Base-by-base conservation (phyloP, 495 filamentous ascomycete species). In the Xylaria flabelliformis region DNA sequence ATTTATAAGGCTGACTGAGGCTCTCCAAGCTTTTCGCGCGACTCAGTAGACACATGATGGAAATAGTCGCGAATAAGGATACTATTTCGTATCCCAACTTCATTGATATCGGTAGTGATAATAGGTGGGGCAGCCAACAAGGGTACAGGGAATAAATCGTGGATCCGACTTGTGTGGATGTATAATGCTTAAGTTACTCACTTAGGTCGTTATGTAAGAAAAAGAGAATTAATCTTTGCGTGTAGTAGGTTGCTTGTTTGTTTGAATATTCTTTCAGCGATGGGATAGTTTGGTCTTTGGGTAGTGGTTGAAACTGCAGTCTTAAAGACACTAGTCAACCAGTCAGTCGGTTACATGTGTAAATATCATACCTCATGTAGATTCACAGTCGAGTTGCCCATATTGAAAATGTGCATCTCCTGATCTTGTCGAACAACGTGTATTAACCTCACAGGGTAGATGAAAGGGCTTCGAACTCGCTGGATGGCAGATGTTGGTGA, bases 51-150 rank as follows among this genome's bases (percentile, higher is more conserved):
- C 7, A 36, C 8, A 29, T 8, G 21, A n/a, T 44, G 61, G 39
- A 21, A 64, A 44, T 51, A 53, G 64, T 53, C 64, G 17, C 24
- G 64, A 66, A 66, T 32, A 66, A 19, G 46, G 15, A 53, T 36
- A 44, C 4, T 13, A 29, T 6, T 39, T 26, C 39, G 61, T 64
- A 44, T 64, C 8, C 24, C 6, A 64, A 64, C 61, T 39, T 64
- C 39, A 29, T 64, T 12, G 5, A 64, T 29, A 19, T 29, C 29
- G 17, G 61, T 7, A 2, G 39, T 19, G 13, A 64, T 64, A 44
- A 44, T 17, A 3, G 32, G 34, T 39, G 8, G 58, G 29, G 29
- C 15, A 17, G 12, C n/a, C 29, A 61, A 39, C 15, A 61, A 4
- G n/a, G 32, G 19, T 41, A 39, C 58, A 32, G 10, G 34, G 58